phyloP scores from a whole-genome alignment of 768 basidiomycete genomes.

The Leccinum fibrillosum region DNA sequence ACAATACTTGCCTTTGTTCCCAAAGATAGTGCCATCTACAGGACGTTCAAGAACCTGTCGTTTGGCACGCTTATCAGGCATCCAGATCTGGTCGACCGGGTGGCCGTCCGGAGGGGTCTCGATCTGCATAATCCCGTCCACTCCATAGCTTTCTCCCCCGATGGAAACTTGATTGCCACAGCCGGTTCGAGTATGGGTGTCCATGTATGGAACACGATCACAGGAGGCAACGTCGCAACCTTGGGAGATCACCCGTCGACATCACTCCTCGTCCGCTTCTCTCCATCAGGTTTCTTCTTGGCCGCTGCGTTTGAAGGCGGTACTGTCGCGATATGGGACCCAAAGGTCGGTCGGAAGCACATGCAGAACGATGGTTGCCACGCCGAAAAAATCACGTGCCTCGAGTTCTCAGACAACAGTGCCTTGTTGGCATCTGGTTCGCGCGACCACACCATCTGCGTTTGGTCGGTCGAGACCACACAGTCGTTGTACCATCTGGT shows the following conservation, averaged over 20 bases:
- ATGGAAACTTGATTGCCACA: slow-evolving; percentile 13
- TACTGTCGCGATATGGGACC: slow-evolving; percentile 19
- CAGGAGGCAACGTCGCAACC: slow-evolving; percentile 19
- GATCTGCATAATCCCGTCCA: neutral
- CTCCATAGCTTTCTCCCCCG: slow-evolving; percentile 16
- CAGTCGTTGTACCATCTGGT: slow-evolving; percentile 10
- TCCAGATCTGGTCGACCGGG: neutral
- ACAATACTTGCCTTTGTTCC: slow-evolving; percentile 7
- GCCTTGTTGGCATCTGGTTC: slow-evolving; percentile 18
- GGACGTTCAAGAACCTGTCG: slow-evolving; percentile 9
- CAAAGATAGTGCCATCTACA: neutral
- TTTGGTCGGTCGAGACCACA: slow-evolving; percentile 22
- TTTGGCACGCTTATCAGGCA: neutral
- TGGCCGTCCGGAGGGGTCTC: neutral
- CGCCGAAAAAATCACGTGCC: slow-evolving; percentile 10
- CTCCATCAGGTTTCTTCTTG: slow-evolving; percentile 17
- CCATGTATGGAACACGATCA: slow-evolving; percentile 21
- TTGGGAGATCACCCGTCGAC: slow-evolving; percentile 11
- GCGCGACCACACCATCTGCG: slow-evolving; percentile 12
- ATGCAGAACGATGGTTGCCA: slow-evolving; percentile 14
- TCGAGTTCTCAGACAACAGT: slow-evolving; percentile 19
- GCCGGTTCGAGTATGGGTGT: slow-evolving; percentile 14
- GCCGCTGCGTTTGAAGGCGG: slow-evolving; percentile 18
- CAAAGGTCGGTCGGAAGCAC: slow-evolving; percentile 17
- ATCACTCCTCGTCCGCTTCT: slow-evolving; percentile 17